Conservation (phyloP, 2,329 filamentous ascomycete genomes). For the Apiospora koreana region DNA sequence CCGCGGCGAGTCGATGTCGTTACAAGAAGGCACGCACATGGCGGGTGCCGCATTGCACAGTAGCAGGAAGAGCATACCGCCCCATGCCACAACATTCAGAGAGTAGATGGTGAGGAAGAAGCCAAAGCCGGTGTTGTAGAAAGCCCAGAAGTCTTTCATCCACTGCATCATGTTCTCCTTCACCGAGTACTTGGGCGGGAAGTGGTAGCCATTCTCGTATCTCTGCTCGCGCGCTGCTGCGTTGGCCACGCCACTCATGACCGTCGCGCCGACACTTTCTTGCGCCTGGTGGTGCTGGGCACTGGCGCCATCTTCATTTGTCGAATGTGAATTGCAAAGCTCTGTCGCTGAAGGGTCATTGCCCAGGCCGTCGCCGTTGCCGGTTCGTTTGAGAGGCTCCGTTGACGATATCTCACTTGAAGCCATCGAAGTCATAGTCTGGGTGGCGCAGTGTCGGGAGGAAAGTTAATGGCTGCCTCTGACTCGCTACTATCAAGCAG, state of each 20-base stretch:
- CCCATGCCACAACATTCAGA: slow-evolving; percentile 84
- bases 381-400: background rate
- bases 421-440: slow-evolving; percentile 6
- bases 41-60: slow-evolving; percentile 73
- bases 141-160: slow-evolving; percentile 67
- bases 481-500: background rate
- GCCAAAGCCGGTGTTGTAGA: slow-evolving; percentile 72
- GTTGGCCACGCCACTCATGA: slow-evolving; percentile 35
- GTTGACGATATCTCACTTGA: slow-evolving; percentile 1
- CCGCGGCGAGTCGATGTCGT: slow-evolving; percentile 68
- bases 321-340: background rate
- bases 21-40: slow-evolving; percentile 71
- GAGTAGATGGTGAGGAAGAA: slow-evolving; percentile 79
- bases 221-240: slow-evolving; percentile 24
- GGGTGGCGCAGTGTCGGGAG: background rate
- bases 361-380: background rate
- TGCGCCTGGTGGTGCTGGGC: slow-evolving; percentile 21
- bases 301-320: background rate
- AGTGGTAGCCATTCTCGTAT: slow-evolving; percentile 67
- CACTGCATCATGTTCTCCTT: slow-evolving; percentile 59
- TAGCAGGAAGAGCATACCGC: slow-evolving; percentile 85
- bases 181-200: slow-evolving; percentile 62
- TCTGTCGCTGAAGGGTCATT: background rate
- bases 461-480: background rate
- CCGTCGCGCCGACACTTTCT: slow-evolving; percentile 20